Base-by-base conservation (phyloP, 306 rosid species). In the Biancaea sappan region DNA sequence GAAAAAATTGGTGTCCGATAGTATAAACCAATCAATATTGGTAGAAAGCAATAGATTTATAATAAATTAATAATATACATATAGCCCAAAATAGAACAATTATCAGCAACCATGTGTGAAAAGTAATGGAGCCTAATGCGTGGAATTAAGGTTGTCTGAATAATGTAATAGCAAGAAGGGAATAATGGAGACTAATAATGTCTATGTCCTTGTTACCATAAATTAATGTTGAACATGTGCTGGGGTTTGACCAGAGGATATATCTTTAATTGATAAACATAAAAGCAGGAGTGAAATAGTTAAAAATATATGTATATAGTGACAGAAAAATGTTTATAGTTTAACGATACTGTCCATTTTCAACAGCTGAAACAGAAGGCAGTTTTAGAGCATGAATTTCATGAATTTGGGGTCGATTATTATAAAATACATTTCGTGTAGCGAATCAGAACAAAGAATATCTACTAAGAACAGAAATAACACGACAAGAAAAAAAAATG, bases 171-270 rank as follows among this genome's bases (percentile, higher is more conserved):
- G 31, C 11, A 29, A 0, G 11, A n/a, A n/a, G n/a, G n/a, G n/a
- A n/a, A 38, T 38, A 8, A 38, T 38, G 43, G 43, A n/a, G 43
- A 38, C 43, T 5, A 31, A 2, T 31, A 31, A 5, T 7, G n/a
- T n/a, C n/a, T 8, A 37, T 37, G 41, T 37, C 41, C 41, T 37
- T 7, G 6, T 37, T 37, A 7, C 8, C 8, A 37, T 44, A 44
- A 51, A 19, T 1, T 8, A 9, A 21, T 8, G 5, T n/a, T 11
- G 57, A 59, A 22, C 81, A 63, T 58, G 85, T 71, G 78, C 66
- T 16, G 26, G 28, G 12, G 29, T 40, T 76, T 81, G 82, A 81
- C 81, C 25, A 0, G 16, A 0, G 21, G 19, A 34, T 75, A 12
- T 52, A n/a, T n/a, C n/a, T 51, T 24, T 63, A 28, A 48, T 58